Evolutionary conservation across 768 basidiomycete species (phyloP).

Genomic region (Mycena kentingensis): DNA sequence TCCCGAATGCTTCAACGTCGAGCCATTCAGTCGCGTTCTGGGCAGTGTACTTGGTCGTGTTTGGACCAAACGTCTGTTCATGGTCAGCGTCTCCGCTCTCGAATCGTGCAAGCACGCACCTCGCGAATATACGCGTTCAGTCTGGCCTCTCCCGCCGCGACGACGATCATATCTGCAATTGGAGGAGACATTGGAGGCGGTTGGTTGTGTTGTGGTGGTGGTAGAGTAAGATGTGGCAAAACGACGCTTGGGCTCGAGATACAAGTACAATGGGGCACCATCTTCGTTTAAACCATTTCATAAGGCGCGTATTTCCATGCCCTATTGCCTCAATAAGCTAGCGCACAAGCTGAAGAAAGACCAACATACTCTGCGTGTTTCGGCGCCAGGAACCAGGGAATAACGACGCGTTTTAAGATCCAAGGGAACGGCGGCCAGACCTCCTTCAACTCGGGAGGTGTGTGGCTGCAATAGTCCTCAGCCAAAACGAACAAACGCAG

Average conservation of each 20-base stretch:
- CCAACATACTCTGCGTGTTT: constrained; percentile 37
- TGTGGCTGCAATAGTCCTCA: constrained; percentile 34
- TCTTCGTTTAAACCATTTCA: constrained; percentile 17
- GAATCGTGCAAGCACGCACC: background rate
- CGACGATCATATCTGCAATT: constrained; percentile 12
- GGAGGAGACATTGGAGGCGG: background rate
- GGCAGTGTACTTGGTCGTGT: no score
- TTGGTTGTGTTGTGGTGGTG: background rate
- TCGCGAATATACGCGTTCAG: constrained; percentile 14
- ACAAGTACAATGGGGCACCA: no score
- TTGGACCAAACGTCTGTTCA: no score
- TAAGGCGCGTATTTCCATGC: constrained; percentile 44
- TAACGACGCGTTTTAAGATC: constrained; percentile 37
- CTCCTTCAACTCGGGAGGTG: constrained; percentile 37
- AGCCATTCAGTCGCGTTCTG: constrained; percentile 16
- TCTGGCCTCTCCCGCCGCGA: constrained; percentile 17
- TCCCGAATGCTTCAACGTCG: constrained; percentile 12
- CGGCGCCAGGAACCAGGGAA: constrained; percentile 39
- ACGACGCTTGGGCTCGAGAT: background rate
- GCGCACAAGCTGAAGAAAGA: background rate
- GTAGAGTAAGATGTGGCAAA: background rate
- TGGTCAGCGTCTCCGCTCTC: no score
- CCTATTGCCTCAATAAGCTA: constrained; percentile 18
- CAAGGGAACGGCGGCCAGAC: constrained; percentile 42
- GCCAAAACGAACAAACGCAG: background rate